Percentiles rank a stretch among this genome's conserved stretches.
phyloP scores from a whole-genome alignment of 176 grass and related monocot genomes.

The Triticum turgidum region DNA sequence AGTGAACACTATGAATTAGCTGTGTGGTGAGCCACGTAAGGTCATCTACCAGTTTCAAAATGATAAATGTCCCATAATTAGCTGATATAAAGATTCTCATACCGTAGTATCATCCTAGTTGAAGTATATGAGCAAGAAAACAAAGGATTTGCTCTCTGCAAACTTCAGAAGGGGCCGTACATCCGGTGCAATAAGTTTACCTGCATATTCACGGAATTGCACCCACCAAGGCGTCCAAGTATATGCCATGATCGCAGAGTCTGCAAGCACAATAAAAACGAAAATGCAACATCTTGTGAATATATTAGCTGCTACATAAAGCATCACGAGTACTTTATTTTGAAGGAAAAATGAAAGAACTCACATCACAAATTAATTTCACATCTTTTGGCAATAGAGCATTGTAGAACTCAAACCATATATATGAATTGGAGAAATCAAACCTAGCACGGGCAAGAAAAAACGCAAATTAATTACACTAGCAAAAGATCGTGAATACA shows the following conservation, averaged over 20 bases:
- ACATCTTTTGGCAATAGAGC: conserved; percentile 76
- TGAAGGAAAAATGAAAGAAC: background rate
- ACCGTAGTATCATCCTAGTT: background rate
- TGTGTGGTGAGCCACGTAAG: background rate
- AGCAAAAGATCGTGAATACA: background rate
- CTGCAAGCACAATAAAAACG: conserved; percentile 40
- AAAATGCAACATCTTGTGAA: conserved; percentile 17
- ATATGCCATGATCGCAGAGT: conserved; percentile 90
- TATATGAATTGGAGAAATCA: conserved; percentile 84
- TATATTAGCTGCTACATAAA: background rate
- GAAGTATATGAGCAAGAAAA: conserved; percentile 14
- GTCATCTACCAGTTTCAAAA: background rate
- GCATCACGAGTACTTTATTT: background rate
- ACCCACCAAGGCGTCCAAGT: conserved; percentile 85
- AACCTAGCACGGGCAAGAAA: conserved; percentile 52
- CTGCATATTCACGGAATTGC: conserved; percentile 99
- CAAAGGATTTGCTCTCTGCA: background rate
- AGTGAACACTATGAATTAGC: background rate
- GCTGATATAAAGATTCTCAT: conserved; percentile 9
- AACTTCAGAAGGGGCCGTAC: background rate
- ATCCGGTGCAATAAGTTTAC: conserved; percentile 38
- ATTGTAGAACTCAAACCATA: conserved; percentile 97
- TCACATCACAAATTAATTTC: conserved; percentile 87
- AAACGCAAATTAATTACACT: background rate
- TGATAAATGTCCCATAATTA: background rate